These are phyloP conservation scores for Phytophthora palmivora DNA, from an alignment of 352 stramenopile genomes.

Conservation along the genomic window DNA sequence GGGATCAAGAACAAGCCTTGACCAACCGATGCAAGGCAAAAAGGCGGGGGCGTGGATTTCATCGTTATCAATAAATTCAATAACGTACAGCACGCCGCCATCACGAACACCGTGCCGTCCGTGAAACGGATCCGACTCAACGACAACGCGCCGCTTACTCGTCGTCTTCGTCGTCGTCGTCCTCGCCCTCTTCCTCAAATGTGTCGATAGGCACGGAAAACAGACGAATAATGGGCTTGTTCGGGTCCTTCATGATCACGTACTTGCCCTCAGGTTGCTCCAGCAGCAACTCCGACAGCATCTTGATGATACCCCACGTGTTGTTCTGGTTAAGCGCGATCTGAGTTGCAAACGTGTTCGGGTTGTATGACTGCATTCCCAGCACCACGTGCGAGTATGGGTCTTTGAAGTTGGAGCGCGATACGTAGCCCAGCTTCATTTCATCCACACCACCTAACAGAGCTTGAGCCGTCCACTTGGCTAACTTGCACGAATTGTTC, in stretches of 20 bases:
- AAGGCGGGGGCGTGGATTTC: conserved; percentile 28
- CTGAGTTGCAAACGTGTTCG: conserved; percentile 96
- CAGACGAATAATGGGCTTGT: conserved; percentile 96
- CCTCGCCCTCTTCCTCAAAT: conserved; percentile 94
- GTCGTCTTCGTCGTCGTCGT: conserved; percentile 52
- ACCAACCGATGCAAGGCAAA: conserved; percentile 11
- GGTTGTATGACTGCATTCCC: conserved; percentile 97
- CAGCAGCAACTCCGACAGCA: conserved; percentile 94
- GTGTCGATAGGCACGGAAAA: conserved; percentile 96
- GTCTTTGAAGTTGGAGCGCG: conserved; percentile 94
- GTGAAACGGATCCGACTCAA: conserved; percentile 5
- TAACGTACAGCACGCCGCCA: conserved; percentile 20
- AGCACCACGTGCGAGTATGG: conserved; percentile 96
- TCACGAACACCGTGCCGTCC: conserved; percentile 8
- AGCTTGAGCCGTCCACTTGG: conserved; percentile 98
- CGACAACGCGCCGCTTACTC: conserved; percentile 28
- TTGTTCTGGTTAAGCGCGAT: conserved; percentile 98
- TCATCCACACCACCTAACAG: conserved; percentile 95
- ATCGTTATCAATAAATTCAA: conserved; percentile 46
- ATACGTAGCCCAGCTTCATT: conserved; percentile 99
- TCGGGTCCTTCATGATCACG: conserved; percentile 98
- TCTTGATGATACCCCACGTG: conserved; percentile 97
- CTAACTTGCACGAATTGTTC: conserved; percentile 99
- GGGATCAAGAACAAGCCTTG: not conserved
- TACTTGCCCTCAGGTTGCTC: conserved; percentile 98